These are phyloP conservation scores for Fomitopsis pulvina DNA, from an alignment of 768 basidiomycete species.

Conservation along the genomic window DNA sequence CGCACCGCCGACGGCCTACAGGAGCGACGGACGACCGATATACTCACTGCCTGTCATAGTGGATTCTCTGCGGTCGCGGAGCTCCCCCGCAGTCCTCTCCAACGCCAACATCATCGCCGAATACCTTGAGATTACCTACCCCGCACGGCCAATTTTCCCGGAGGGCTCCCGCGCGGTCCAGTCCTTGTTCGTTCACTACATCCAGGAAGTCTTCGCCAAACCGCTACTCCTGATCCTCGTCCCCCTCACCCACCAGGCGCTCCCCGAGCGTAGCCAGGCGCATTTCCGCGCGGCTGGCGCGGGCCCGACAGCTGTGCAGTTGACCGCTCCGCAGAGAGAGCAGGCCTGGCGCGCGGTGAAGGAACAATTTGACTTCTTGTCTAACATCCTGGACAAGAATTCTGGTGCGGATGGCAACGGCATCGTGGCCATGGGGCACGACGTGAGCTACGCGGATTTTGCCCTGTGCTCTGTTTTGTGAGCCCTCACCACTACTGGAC, in stretches of 20 bases:
- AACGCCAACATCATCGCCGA: constrained; percentile 60
- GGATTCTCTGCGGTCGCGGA: constrained; percentile 44
- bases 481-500: constrained; percentile 1
- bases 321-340: constrained; percentile 44
- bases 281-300: constrained; percentile 33
- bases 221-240: constrained; percentile 67
- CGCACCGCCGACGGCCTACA: constrained; percentile 48
- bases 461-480: constrained; percentile 59
- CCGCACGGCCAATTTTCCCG: constrained; percentile 65
- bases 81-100: constrained; percentile 45
- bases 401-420: constrained; percentile 52
- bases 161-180: constrained; percentile 66
- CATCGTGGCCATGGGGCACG: constrained; percentile 55
- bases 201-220: constrained; percentile 58
- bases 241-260: constrained; percentile 55
- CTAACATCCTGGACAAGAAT: constrained; percentile 64
- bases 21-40: constrained; percentile 51
- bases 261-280: constrained; percentile 48
- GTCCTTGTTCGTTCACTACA: constrained; percentile 60
- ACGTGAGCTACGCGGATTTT: constrained; percentile 70
- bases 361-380: constrained; percentile 61
- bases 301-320: constrained; percentile 12
- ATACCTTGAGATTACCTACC: constrained; percentile 63
- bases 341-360: constrained; percentile 59
- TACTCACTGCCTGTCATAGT: constrained; percentile 68